phyloP scores from a whole-genome alignment of 805 yeast species.

The Komagataella ulmi region DNA sequence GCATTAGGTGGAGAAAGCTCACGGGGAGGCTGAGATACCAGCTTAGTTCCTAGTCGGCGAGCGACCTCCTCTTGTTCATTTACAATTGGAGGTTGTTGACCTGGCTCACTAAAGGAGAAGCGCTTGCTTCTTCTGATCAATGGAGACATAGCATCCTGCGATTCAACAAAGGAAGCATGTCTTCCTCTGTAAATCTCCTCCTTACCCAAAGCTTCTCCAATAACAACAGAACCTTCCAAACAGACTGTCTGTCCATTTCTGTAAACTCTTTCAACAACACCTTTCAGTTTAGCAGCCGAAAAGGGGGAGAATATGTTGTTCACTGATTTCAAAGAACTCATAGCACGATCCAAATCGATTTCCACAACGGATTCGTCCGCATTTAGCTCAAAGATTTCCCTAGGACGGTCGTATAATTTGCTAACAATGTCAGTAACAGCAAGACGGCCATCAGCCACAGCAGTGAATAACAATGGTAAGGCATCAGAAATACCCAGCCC shows the following conservation, averaged over 20 bases:
- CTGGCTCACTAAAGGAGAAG: neutral
- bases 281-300: slow-evolving; percentile 40
- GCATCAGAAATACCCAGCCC: slow-evolving; percentile 76
- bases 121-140: slow-evolving; percentile 26
- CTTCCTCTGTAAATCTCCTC: slow-evolving; percentile 34
- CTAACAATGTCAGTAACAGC: slow-evolving; percentile 58
- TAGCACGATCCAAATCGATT: slow-evolving; percentile 64
- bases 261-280: slow-evolving; percentile 83
- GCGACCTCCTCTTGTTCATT: neutral
- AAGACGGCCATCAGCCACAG: slow-evolving; percentile 61
- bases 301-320: slow-evolving; percentile 42
- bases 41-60: slow-evolving; percentile 35
- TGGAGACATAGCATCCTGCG: slow-evolving; percentile 19
- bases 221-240: slow-evolving; percentile 64
- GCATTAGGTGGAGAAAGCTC: slow-evolving; percentile 71
- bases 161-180: slow-evolving; percentile 20
- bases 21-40: slow-evolving; percentile 64
- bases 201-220: slow-evolving; percentile 47
- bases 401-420: slow-evolving; percentile 73
- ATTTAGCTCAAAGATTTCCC: slow-evolving; percentile 69
- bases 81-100: neutral
- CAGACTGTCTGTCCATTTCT: slow-evolving; percentile 69
- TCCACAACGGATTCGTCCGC: slow-evolving; percentile 73
- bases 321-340: slow-evolving; percentile 25
- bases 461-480: slow-evolving; percentile 69